A percentile compares a stretch with the other conserved stretches of the same genome.
These are phyloP conservation scores for Corymbia calophylla DNA, from an alignment of 441 rosid genomes.

Conservation along the genomic window DNA sequence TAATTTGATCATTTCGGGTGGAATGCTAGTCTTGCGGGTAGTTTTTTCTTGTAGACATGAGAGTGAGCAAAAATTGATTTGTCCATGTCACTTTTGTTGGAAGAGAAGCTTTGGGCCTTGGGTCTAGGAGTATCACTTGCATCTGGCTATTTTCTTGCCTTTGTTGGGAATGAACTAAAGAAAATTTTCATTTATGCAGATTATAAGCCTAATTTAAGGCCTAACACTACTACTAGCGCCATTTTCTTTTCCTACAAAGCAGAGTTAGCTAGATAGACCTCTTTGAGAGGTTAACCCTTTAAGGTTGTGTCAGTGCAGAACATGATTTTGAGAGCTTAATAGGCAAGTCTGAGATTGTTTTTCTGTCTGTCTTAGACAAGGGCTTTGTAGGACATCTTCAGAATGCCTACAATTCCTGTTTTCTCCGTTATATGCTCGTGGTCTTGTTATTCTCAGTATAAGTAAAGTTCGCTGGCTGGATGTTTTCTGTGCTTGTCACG, in stretches of 20 bases:
- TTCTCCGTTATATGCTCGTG: neutral
- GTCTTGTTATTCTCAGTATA: neutral
- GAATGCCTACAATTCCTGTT: neutral
- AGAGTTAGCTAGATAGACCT: neutral
- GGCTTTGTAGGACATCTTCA: neutral
- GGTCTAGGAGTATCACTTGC: neutral
- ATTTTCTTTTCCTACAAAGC: neutral
- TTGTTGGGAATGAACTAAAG: neutral
- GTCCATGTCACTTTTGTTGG: neutral
- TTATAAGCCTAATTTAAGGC: neutral
- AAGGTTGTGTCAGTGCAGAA: neutral
- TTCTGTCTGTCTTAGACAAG: neutral
- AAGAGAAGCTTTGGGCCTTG: neutral
- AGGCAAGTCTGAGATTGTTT: neutral
- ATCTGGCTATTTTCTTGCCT: neutral
- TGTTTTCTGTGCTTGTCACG: neutral
- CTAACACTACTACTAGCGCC: neutral
- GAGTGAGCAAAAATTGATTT: neutral
- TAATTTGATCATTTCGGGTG: neutral
- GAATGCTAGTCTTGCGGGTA: neutral
- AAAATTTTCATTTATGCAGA: neutral
- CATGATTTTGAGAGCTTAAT: neutral
- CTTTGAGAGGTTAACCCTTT: neutral
- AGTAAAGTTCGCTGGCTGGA: neutral
- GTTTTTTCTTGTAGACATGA: slow-evolving; percentile 29